Evolutionary conservation across 2,329 filamentous ascomycete species (phyloP).

Genomic region (Colletotrichum sp.): DNA sequence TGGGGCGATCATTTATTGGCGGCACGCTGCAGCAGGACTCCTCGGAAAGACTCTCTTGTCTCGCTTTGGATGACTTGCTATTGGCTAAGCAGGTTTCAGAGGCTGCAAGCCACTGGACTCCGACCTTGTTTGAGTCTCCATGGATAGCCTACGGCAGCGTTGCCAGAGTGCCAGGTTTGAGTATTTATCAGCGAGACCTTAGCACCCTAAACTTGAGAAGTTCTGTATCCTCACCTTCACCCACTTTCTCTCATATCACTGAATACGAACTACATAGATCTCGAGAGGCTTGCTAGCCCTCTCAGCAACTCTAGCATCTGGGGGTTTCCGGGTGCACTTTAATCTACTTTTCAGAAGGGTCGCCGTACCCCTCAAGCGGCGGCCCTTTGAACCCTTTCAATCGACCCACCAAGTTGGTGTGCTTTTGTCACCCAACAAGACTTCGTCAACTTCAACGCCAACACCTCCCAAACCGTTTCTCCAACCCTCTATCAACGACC

Average conservation of each 20-base stretch:
- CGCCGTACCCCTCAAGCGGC: background rate
- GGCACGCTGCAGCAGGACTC: background rate
- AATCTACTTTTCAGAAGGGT: background rate
- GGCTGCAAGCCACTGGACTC: background rate
- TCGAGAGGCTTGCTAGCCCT: background rate
- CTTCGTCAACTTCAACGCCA: background rate
- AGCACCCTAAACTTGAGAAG: rapidly evolving
- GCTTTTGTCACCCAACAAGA: background rate
- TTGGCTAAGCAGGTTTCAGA: background rate
- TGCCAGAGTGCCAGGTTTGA: background rate
- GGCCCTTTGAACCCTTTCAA: background rate
- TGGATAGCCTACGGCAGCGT: background rate
- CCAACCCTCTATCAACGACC: no score
- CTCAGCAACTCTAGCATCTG: background rate
- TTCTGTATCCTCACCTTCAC: background rate
- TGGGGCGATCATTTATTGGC: background rate
- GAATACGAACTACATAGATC: rapidly evolving
- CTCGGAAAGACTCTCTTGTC: background rate
- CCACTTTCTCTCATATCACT: background rate
- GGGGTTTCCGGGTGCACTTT: background rate
- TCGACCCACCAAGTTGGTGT: background rate
- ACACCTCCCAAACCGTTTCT: background rate
- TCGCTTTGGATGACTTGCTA: background rate
- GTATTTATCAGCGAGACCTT: background rate
- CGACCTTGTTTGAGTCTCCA: background rate